Base-by-base conservation (phyloP, 495 filamentous ascomycete genomes). In the Amphirosellinia nigrospora region DNA sequence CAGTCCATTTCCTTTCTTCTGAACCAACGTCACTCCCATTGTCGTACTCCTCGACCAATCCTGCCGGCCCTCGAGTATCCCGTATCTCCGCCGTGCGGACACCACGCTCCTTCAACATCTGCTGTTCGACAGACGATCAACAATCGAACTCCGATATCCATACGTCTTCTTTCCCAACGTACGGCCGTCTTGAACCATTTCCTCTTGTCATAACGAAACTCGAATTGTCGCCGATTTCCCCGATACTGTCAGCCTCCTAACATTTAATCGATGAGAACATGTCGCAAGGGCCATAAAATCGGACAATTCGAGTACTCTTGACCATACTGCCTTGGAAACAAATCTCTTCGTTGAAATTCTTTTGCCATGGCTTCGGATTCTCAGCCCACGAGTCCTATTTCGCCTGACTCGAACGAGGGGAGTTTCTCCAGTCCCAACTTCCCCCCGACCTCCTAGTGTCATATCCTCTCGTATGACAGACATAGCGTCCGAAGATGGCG, bases 401-500 rank as follows among this genome's bases (percentile, higher is more conserved):
- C 81, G 62, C 80, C 82, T 61, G 71, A 74, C 7, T 68, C 71
- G 71, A 73, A 79, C 61, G 79, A 80, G 64, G 81, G 82, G 66
- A 76, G 73, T 38, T 82, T 83, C 50, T 79, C 82, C 3, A 73
- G 59, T 26, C 74, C 72, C 9, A 80, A 80, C 61, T 79, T 81
- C 43, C 80, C 82, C 23, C 74, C 76, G 48, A 52, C 83, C 86
- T 46, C 85, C 85, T 58, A 92, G 89, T 75, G 85, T 93, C 63
- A 92, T 97, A 39, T 97, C 93, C 16, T 95, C 92, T 55, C 90
- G 91, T 70, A 91, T 95, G 86, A 96, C 93, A 11, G 92, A 96
- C 76, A 86, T 92, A 74, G 88, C 86, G 58, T 89, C 87, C 30
- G 84, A 87, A 62, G 83, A 86, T 67, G 85, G 85, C 34, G 82